Base-by-base conservation (phyloP, 163 green algal species). In the Scenedesmus sp. region DNA sequence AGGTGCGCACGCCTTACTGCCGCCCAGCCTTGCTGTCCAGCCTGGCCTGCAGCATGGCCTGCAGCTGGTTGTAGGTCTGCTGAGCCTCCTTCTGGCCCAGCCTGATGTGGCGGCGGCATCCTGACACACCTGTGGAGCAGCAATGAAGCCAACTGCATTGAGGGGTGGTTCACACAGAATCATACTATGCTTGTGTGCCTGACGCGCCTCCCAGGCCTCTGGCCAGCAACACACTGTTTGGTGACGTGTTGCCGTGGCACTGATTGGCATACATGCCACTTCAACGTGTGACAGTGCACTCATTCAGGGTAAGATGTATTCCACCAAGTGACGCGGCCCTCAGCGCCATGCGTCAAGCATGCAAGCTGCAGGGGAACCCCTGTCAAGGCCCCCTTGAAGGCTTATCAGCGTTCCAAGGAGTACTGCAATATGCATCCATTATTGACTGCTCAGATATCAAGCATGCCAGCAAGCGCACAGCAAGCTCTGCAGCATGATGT, bases 21-120 rank as follows among this genome's bases (percentile, higher is more conserved):
- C n/a, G n/a, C 68, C 68, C 68, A 1, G 16, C 0, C 68, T 80
- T 80, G 68, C n/a, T 44, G n/a, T 80, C 68, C n/a, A 80, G n/a
- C n/a, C 68, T 43, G n/a, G 68, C 68, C 68, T 80, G 68, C 68
- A 80, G 68, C 68, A 80, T 80, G n/a, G 68, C 68, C n/a, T 80
- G 68, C n/a, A 80, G n/a, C 68, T 80, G 68, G 68, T 80, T 80
- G 68, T 80, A 80, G n/a, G 33, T 80, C 2, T 43, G 3, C 68
- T 80, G 68, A 20, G 68, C 68, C 10, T 80, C 68, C n/a, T 80
- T 40, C 68, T 4, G 12, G n/a, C 68, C n/a, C n/a, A 80, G 68
- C 68, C 43, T 80, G 68, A 80, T 80, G 68, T 44, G 43, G n/a
- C n/a, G 68, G n/a, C 68, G n/a, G 68, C 68, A 80, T 2, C 68